These are phyloP conservation scores for Lipomyces mesembrius DNA, from an alignment of 805 yeast species.

Conservation along the genomic window DNA sequence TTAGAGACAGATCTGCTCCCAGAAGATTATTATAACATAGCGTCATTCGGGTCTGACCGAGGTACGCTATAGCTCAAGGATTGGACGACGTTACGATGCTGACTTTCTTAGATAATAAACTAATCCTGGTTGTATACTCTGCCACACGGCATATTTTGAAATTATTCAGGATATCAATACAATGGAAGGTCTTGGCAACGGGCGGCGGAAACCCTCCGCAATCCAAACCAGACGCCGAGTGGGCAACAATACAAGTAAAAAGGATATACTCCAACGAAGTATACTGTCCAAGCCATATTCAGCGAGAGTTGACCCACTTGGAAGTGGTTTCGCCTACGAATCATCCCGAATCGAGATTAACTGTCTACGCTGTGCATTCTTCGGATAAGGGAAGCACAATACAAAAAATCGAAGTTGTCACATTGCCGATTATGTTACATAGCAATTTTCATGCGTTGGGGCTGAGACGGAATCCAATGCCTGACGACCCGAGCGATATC, in stretches of 20 bases:
- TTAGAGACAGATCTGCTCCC: conserved; percentile 33
- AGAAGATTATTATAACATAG: conserved; percentile 33
- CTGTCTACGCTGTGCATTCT: conserved; percentile 23
- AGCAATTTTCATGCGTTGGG: conserved; percentile 33
- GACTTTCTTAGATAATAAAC: conserved; percentile 35
- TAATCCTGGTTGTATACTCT: conserved; percentile 43
- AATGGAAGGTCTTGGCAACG: conserved; percentile 38
- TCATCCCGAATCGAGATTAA: conserved; percentile 36
- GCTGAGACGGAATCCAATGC: conserved; percentile 20
- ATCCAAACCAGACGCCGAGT: conserved; percentile 15
- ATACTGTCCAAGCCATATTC: conserved; percentile 20
- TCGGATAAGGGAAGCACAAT: conserved; percentile 18
- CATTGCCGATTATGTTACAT: conserved; percentile 29
- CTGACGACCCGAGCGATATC: conserved; percentile 28
- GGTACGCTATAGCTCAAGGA: not conserved
- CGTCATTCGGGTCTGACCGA: conserved; percentile 37
- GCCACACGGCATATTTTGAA: conserved; percentile 33
- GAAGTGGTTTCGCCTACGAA: conserved; percentile 34
- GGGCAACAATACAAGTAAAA: conserved; percentile 19
- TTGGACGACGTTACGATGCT: not conserved
- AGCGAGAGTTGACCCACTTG: conserved; percentile 26
- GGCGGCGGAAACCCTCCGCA: conserved; percentile 10
- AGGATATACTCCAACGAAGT: conserved; percentile 24
- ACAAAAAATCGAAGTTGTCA: conserved; percentile 28
- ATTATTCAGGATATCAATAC: conserved; percentile 42